A percentile compares a stretch with the other conserved stretches of the same genome.
Conservation (phyloP, 305 asterid species). For the Withania somnifera region DNA sequence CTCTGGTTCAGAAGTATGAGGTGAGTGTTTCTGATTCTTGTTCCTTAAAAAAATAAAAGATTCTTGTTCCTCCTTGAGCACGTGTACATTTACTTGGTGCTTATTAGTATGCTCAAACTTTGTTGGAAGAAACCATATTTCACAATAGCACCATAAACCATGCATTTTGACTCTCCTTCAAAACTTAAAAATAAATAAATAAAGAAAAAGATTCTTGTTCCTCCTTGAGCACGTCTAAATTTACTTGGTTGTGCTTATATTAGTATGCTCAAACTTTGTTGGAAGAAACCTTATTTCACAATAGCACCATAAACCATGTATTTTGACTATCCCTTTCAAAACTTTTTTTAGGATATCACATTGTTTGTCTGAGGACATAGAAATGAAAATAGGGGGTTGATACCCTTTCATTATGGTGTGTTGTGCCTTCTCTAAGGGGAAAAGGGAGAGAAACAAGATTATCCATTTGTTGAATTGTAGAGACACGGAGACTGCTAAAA, state of each 20-base stretch:
- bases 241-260: background rate
- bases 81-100: background rate
- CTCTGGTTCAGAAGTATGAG: constrained; percentile 90
- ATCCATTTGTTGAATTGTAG: background rate
- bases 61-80: background rate
- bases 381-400: background rate
- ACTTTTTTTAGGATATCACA: background rate
- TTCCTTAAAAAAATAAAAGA: too few species aligned
- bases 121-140: background rate
- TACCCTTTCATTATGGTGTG: background rate
- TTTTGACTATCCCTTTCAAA: background rate
- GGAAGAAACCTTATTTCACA: too few species aligned
- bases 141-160: background rate
- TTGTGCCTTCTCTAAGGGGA: background rate
- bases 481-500: background rate
- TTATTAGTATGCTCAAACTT: background rate
- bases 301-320: background rate
- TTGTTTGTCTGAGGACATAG: background rate
- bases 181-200: too few species aligned
- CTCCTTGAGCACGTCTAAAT: background rate
- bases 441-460: background rate
- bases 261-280: too few species aligned
- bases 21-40: constrained; percentile 27
- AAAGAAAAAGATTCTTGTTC: too few species aligned
- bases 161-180: background rate